phyloP scores from a whole-genome alignment of 306 rosid species.

The Dryas octopetala region DNA sequence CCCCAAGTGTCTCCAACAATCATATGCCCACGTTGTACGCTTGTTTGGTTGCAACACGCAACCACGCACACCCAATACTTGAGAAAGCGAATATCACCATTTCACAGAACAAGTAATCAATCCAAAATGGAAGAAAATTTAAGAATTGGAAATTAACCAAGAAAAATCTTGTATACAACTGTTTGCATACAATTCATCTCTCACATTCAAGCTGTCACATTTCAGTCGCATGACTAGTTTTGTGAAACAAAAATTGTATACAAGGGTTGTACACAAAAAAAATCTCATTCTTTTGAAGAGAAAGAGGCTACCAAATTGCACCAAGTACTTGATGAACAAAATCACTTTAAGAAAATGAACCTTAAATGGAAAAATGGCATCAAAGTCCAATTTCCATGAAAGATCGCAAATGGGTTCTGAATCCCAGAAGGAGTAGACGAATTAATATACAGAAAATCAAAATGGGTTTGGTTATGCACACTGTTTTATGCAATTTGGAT shows the following conservation, averaged over 20 bases:
- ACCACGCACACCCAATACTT: slow-evolving; percentile 16
- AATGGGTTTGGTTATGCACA: not conserved
- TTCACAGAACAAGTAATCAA: not conserved
- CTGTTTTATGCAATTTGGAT: not conserved
- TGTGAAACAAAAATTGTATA: too few species aligned
- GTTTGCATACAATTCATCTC: too few species aligned
- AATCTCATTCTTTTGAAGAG: too few species aligned
- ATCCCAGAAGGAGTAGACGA: not conserved
- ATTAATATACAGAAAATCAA: not conserved
- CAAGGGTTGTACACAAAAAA: too few species aligned
- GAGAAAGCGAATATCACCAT: not conserved
- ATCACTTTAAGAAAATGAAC: not conserved
- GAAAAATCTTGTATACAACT: too few species aligned
- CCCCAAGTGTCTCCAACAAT: slow-evolving; percentile 40
- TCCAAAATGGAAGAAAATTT: not conserved
- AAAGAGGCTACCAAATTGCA: too few species aligned
- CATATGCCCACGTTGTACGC: slow-evolving; percentile 39
- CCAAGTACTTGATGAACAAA: too few species aligned
- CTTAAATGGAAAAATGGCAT: not conserved
- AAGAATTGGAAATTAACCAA: not conserved
- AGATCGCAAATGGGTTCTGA: not conserved
- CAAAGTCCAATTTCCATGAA: not conserved
- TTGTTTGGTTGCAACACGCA: slow-evolving; percentile 25
- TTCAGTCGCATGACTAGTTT: too few species aligned
- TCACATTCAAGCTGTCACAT: too few species aligned